phyloP scores from a whole-genome alignment of 768 basidiomycete genomes.

The Pisolithus tinctorius region DNA sequence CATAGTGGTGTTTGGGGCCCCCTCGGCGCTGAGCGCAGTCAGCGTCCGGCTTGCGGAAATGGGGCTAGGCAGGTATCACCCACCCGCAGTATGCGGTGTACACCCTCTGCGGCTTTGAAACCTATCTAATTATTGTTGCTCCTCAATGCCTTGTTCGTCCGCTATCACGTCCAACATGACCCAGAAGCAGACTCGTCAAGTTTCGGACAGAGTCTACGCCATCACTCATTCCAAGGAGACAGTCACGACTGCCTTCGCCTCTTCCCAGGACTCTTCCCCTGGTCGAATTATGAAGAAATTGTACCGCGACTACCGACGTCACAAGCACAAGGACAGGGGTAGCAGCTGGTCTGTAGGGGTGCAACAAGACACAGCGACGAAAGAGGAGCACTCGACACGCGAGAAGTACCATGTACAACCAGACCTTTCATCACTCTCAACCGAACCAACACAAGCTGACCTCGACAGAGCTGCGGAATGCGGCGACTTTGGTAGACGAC shows the following conservation, averaged over 20 bases:
- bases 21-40: too few relatives aligned
- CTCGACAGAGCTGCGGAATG: constrained; percentile 41
- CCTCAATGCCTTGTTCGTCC: background rate
- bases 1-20: too few relatives aligned
- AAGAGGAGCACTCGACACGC: background rate
- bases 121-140: too few relatives aligned
- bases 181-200: background rate
- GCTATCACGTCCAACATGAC: background rate
- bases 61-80: background rate
- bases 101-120: too few relatives aligned
- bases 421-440: background rate
- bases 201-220: constrained; percentile 27
- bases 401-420: background rate
- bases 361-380: background rate
- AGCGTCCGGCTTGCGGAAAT: too few relatives aligned
- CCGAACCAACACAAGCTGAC: constrained; percentile 33
- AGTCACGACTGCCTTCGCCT: constrained; percentile 36
- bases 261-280: constrained; percentile 29
- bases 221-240: constrained; percentile 29
- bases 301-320: constrained; percentile 30
- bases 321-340: constrained; percentile 4
- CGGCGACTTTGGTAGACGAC: constrained; percentile 46
- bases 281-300: constrained; percentile 33
- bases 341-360: background rate
- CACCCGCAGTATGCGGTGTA: background rate